A percentile compares a stretch with the other conserved stretches of the same genome.
Evolutionary conservation across 257 asterid species (phyloP).

Genomic region (Solanum pennellii): DNA sequence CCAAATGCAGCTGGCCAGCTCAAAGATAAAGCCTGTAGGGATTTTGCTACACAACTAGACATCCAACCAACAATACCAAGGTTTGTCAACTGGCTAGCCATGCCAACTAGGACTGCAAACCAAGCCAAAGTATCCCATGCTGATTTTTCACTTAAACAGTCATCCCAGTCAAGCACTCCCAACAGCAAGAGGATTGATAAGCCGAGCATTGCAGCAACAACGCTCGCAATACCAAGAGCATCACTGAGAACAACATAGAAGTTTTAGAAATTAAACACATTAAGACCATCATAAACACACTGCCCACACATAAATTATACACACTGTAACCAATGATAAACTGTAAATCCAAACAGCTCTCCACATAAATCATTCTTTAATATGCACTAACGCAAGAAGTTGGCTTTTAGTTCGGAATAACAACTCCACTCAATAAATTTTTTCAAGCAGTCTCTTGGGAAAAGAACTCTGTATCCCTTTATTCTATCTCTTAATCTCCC

Average conservation of each 20-base stretch:
- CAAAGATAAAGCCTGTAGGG: slow-evolving; percentile 56
- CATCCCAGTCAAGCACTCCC: slow-evolving; percentile 92
- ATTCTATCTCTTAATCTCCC: not conserved
- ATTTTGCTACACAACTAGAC: slow-evolving; percentile 67
- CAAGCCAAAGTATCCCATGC: slow-evolving; percentile 99
- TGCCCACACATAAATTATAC: not conserved
- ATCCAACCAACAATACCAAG: slow-evolving; percentile 87
- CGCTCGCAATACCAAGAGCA: slow-evolving; percentile 79
- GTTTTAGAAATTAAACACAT: not conserved
- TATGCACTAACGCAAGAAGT: not conserved
- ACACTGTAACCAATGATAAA: not conserved
- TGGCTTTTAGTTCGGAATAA: not conserved
- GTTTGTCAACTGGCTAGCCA: slow-evolving; percentile 89
- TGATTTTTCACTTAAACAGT: slow-evolving; percentile 84
- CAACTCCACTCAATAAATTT: not conserved
- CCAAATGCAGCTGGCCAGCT: slow-evolving; percentile 93
- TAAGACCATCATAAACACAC: not conserved
- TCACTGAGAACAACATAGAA: slow-evolving; percentile 38
- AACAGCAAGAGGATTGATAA: slow-evolving; percentile 60
- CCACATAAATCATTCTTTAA: not conserved
- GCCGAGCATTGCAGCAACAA: slow-evolving; percentile 96
- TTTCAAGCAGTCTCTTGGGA: not conserved
- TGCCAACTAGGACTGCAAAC: slow-evolving; percentile 96
- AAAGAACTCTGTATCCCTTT: not conserved
- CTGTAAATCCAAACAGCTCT: not conserved